These are phyloP conservation scores for Podospora sp. DNA, from an alignment of 495 filamentous ascomycete species.

Conservation along the genomic window DNA sequence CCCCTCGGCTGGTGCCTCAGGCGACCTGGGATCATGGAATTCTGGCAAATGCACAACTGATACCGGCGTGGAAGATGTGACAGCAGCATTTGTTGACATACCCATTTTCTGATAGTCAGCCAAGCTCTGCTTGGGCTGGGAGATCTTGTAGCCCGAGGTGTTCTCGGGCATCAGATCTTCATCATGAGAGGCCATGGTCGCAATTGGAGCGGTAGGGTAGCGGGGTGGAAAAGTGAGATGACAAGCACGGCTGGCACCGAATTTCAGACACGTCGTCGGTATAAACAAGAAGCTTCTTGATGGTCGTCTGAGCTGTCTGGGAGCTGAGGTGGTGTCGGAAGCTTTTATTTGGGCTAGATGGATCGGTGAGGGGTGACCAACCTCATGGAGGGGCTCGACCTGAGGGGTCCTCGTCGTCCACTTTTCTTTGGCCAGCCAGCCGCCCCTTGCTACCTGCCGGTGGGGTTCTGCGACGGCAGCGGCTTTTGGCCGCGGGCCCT, in stretches of 20 bases:
- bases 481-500: conserved; percentile 18
- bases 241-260: background rate
- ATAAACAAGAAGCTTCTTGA: background rate
- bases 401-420: background rate
- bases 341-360: conserved; percentile 26
- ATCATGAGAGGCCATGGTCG: conserved; percentile 71
- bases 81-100: conserved; percentile 50
- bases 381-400: conserved; percentile 24
- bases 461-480: conserved; percentile 14
- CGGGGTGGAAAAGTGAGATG: background rate
- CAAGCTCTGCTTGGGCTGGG: conserved; percentile 91
- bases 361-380: conserved; percentile 22
- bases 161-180: conserved; percentile 84
- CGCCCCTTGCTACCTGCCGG: background rate
- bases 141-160: conserved; percentile 95
- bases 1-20: background rate
- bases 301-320: conserved; percentile 11
- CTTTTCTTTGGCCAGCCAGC: conserved; percentile 26
- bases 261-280: background rate
- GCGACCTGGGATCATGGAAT: background rate
- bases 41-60: background rate
- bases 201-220: conserved; percentile 13
- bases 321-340: conserved; percentile 14
- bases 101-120: conserved; percentile 90
- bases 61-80: background rate